These are phyloP conservation scores for Malassezia pachydermatis DNA, from an alignment of 1,284 basidiomycete genomes.

Conservation along the genomic window DNA sequence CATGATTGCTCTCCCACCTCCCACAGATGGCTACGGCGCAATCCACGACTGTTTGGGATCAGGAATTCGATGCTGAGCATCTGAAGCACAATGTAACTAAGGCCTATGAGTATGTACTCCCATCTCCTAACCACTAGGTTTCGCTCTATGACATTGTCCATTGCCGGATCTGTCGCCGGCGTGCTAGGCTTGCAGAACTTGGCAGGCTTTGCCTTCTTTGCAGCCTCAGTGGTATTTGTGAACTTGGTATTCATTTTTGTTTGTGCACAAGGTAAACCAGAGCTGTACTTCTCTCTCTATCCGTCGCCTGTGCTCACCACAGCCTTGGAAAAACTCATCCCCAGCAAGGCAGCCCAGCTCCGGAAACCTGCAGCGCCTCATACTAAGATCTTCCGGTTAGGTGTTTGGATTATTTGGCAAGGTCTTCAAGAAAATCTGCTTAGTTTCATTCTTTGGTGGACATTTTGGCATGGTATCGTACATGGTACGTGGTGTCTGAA, in stretches of 20 bases:
- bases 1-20: background rate
- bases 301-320: conserved; percentile 16
- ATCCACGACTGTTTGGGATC: conserved; percentile 10
- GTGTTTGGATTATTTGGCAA: conserved; percentile 14
- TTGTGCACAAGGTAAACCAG: conserved; percentile 20
- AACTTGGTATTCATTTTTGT: conserved; percentile 29
- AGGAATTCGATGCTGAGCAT: conserved; percentile 7
- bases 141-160: conserved; percentile 33
- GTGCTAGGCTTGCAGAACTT: conserved; percentile 42
- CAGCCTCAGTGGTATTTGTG: conserved; percentile 26
- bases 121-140: conserved; percentile 20
- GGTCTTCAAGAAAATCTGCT: conserved; percentile 36
- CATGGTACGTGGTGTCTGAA: conserved; percentile 32
- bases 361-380: conserved; percentile 1
- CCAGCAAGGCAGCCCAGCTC: conserved; percentile 10
- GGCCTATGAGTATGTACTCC: conserved; percentile 7
- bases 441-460: conserved; percentile 45
- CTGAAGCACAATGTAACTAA: conserved; percentile 7
- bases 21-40: background rate
- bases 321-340: conserved; percentile 7
- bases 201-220: conserved; percentile 38
- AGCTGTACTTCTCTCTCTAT: conserved; percentile 25
- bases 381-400: conserved; percentile 8
- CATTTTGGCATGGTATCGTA: conserved; percentile 42
- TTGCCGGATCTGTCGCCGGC: conserved; percentile 35